Evolutionary conservation across 345 rosid species (phyloP).

Genomic region (Mercurialis annua): DNA sequence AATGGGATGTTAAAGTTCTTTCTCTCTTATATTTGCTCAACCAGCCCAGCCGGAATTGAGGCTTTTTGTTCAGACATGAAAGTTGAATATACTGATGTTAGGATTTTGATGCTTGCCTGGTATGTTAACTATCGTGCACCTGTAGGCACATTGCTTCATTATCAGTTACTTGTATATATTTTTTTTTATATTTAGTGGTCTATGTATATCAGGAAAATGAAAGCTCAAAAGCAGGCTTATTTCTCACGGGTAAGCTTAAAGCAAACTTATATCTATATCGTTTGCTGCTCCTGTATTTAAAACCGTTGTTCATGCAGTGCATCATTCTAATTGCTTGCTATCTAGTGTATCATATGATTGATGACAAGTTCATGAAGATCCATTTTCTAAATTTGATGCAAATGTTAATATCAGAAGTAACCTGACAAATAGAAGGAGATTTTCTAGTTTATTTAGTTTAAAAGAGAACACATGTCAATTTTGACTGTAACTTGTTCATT

Average conservation of each 20-base stretch:
- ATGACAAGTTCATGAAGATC: neutral
- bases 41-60: constrained; percentile 57
- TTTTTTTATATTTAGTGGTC: constrained; percentile 7
- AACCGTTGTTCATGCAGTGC: neutral
- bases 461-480: neutral
- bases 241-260: constrained; percentile 36
- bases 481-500: neutral
- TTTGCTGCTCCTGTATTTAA: neutral
- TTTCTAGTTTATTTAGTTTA: neutral
- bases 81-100: constrained; percentile 43
- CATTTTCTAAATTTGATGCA: neutral
- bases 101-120: constrained; percentile 59
- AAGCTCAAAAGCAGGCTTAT: constrained; percentile 50
- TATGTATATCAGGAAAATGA: constrained; percentile 42
- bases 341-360: neutral
- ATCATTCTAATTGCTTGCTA: neutral
- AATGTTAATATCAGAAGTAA: neutral
- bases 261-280: neutral
- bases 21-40: constrained; percentile 22
- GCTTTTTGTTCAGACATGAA: constrained; percentile 44
- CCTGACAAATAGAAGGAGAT: neutral
- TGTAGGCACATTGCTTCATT: neutral
- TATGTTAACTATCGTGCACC: constrained; percentile 13
- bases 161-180: neutral
- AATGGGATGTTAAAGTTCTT: neutral